These are phyloP conservation scores for Porogramme epimiltina DNA, from an alignment of 1,284 basidiomycete genomes.

Conservation along the genomic window DNA sequence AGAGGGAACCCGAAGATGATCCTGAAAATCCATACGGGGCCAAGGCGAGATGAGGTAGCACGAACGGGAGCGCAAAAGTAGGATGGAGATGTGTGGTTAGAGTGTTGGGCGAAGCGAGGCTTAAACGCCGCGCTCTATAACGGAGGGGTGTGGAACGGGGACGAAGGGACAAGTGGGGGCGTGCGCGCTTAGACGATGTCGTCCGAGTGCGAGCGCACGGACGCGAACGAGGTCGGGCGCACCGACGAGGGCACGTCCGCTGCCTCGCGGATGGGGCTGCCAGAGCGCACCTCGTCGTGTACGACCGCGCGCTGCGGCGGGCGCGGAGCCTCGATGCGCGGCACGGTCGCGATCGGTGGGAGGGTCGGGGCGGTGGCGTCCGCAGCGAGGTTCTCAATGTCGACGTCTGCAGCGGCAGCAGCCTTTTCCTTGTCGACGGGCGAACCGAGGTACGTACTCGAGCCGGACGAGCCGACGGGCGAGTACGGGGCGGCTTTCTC, in stretches of 20 bases:
- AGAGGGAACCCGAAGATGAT: conserved; percentile 6
- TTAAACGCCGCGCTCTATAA: neutral
- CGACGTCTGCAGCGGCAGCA: conserved; percentile 3
- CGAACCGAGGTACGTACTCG: no score
- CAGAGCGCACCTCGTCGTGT: conserved; percentile 13
- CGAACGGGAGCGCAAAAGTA: neutral
- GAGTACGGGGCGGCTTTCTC: conserved; percentile 27
- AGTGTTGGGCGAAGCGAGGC: no score
- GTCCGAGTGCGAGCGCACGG: neutral
- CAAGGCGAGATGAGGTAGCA: conserved; percentile 1
- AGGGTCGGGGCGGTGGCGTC: neutral
- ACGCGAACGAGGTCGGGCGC: conserved; percentile 19
- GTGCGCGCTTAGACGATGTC: conserved; percentile 26
- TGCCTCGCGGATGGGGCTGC: conserved; percentile 7
- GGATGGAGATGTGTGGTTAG: neutral
- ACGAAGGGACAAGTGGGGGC: neutral
- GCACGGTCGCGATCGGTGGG: conserved; percentile 8
- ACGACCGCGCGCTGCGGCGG: conserved; percentile 8
- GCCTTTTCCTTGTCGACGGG: conserved; percentile 13
- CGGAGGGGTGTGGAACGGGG: neutral
- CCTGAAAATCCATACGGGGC: conserved; percentile 3
- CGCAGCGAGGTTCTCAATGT: no score
- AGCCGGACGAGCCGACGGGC: conserved; percentile 21
- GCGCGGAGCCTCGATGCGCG: conserved; percentile 14
- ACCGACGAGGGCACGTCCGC: conserved; percentile 27